A percentile compares a stretch with the other conserved stretches of the same genome.
Evolutionary conservation across 208 protist genomes (phyloP).

Genomic region (Endotrypanum monterogeii): DNA sequence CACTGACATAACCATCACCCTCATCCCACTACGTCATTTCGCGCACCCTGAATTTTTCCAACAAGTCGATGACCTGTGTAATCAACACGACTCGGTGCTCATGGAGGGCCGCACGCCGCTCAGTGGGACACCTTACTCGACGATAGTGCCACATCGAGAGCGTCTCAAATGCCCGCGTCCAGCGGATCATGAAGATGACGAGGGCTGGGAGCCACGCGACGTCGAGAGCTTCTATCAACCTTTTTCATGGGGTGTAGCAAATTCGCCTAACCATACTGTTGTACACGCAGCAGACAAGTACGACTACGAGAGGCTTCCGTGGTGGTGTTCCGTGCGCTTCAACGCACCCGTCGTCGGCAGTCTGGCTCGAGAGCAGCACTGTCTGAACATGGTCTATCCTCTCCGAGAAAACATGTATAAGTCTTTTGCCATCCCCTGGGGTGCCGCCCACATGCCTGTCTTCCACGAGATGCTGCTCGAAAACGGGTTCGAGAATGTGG

Average conservation of each 20-base stretch:
- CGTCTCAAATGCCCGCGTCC: constrained; percentile 34
- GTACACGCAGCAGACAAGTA: constrained; percentile 88
- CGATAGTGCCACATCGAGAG: constrained; percentile 67
- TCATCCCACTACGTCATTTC: constrained; percentile 81
- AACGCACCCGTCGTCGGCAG: constrained; percentile 73
- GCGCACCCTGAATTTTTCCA: constrained; percentile 83
- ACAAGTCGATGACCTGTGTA: constrained; percentile 79
- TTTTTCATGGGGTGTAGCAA: constrained; percentile 86
- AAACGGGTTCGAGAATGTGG: constrained; percentile 71
- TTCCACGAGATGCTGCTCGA: constrained; percentile 88
- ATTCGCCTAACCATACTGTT: constrained; percentile 73
- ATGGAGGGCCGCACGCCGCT: constrained; percentile 85
- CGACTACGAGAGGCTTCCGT: constrained; percentile 82
- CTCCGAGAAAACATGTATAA: constrained; percentile 68
- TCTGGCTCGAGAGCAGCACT: constrained; percentile 76
- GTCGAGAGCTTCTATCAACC: constrained; percentile 80
- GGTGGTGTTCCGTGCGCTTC: constrained; percentile 82
- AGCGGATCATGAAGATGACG: constrained; percentile 67
- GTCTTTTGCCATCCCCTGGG: constrained; percentile 86
- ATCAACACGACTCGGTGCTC: constrained; percentile 82
- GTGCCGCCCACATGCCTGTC: constrained; percentile 82
- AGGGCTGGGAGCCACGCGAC: constrained; percentile 85
- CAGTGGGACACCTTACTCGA: constrained; percentile 63
- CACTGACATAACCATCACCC: constrained; percentile 61
- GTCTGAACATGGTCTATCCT: constrained; percentile 74